phyloP scores from a whole-genome alignment of 208 protist species.

The Trypanosoma boissoni region DNA sequence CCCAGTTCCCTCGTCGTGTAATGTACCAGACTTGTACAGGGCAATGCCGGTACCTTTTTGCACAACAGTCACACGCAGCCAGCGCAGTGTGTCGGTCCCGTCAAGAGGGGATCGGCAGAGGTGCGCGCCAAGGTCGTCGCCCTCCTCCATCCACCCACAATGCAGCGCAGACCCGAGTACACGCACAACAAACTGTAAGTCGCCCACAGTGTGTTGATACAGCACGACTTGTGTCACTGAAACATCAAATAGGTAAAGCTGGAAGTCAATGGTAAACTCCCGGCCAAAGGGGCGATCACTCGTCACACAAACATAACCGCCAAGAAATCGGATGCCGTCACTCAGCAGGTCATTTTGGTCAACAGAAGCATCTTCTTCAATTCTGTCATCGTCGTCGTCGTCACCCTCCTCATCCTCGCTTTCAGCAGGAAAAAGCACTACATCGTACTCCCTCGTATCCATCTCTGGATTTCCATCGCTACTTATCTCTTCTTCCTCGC shows the following conservation, averaged over 20 bases:
- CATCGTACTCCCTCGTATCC: conserved; percentile 32
- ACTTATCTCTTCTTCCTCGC: conserved; percentile 30
- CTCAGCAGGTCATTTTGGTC: conserved; percentile 24
- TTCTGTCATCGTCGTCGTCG: too few relatives aligned
- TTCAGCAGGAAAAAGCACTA: conserved; percentile 26
- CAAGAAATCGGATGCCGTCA: conserved; percentile 68
- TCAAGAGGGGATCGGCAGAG: conserved; percentile 36
- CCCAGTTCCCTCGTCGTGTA: conserved; percentile 37
- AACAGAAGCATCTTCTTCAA: conserved; percentile 29
- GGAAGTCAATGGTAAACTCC: conserved; percentile 74
- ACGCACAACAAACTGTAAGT: conserved; percentile 46
- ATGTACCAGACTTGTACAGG: conserved; percentile 60
- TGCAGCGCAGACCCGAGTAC: conserved; percentile 40
- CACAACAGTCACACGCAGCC: conserved; percentile 75
- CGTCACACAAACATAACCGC: conserved; percentile 60
- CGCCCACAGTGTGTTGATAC: conserved; percentile 33
- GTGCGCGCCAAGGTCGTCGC: conserved; percentile 19
- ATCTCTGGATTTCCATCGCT: conserved; percentile 29
- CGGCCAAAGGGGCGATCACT: conserved; percentile 31
- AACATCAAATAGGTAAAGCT: conserved; percentile 46
- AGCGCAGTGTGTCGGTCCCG: conserved; percentile 33
- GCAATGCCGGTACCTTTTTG: conserved; percentile 49
- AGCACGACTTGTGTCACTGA: conserved; percentile 68
- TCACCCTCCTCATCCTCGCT: too few relatives aligned
- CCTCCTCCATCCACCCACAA: conserved; percentile 53